Evolutionary conservation across 331 rosid genomes (phyloP).

Genomic region (Quercus phellos): DNA sequence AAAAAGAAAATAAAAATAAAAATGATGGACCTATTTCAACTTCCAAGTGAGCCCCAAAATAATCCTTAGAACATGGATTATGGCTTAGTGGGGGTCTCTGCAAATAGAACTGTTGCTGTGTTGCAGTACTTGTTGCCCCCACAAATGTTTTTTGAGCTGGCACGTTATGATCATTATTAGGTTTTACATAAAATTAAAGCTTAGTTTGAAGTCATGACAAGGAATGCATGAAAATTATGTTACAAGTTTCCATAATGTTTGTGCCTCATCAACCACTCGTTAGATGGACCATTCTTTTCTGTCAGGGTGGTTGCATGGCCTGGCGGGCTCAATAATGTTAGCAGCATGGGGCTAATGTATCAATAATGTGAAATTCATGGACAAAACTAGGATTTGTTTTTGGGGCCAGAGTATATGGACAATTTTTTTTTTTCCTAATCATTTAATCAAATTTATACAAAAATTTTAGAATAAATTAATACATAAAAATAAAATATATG

Average conservation of each 20-base stretch:
- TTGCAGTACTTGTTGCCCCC: background rate
- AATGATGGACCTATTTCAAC: constrained; percentile 13
- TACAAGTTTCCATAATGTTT: constrained; percentile 36
- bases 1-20: too few species aligned
- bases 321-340: constrained; percentile 18
- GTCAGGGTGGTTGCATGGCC: constrained; percentile 21
- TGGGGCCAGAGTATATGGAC: too few species aligned
- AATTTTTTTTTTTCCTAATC: background rate
- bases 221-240: constrained; percentile 22
- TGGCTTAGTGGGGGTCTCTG: background rate
- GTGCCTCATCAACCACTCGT: constrained; percentile 33
- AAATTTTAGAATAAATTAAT: too few species aligned
- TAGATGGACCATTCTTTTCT: constrained; percentile 17
- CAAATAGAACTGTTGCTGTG: background rate
- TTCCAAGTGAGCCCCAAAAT: too few species aligned
- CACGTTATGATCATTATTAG: constrained; percentile 10
- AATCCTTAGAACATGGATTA: constrained; percentile 2
- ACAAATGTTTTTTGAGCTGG: constrained; percentile 20
- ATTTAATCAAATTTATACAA: too few species aligned
- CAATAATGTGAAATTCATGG: background rate
- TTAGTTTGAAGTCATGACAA: constrained; percentile 1
- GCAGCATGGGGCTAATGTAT: background rate
- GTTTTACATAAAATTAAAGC: constrained; percentile 10
- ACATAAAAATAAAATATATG: too few species aligned
- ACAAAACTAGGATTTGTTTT: too few species aligned